phyloP scores from a whole-genome alignment of 768 basidiomycete genomes.

The Mycena belliarum region DNA sequence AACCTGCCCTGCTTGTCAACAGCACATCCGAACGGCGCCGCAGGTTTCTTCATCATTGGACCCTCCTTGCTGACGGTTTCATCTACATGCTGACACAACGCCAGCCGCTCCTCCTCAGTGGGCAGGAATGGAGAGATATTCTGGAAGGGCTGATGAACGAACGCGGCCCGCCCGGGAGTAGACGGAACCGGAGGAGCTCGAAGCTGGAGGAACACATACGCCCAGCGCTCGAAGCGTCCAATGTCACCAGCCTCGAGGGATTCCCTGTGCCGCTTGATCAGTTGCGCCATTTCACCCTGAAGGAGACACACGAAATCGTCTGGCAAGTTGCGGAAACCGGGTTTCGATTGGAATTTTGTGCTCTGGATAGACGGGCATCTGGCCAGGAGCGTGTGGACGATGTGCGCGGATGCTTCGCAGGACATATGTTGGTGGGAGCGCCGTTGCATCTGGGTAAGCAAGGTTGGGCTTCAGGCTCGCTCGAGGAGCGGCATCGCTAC shows the following conservation, averaged over 20 bases:
- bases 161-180: background rate
- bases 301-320: background rate
- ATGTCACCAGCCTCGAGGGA: background rate
- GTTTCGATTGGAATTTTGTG: background rate
- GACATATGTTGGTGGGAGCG: background rate
- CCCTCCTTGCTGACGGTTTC: background rate
- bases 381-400: background rate
- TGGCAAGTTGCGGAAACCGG: background rate
- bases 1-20: background rate
- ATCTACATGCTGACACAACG: background rate
- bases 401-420: background rate
- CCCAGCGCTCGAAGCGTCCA: background rate
- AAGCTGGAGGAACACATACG: background rate
- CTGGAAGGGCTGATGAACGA: background rate
- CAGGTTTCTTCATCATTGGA: background rate
- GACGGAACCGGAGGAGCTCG: background rate
- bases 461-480: background rate
- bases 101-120: background rate
- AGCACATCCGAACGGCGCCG: background rate
- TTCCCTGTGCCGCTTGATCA: background rate
- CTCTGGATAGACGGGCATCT: background rate
- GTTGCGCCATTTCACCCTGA: background rate
- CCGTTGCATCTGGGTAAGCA: background rate
- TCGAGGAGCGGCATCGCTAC: background rate
- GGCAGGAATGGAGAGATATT: constrained; percentile 3